phyloP scores from a whole-genome alignment of 169 alveolate genomes.

The Babesia ovis region DNA sequence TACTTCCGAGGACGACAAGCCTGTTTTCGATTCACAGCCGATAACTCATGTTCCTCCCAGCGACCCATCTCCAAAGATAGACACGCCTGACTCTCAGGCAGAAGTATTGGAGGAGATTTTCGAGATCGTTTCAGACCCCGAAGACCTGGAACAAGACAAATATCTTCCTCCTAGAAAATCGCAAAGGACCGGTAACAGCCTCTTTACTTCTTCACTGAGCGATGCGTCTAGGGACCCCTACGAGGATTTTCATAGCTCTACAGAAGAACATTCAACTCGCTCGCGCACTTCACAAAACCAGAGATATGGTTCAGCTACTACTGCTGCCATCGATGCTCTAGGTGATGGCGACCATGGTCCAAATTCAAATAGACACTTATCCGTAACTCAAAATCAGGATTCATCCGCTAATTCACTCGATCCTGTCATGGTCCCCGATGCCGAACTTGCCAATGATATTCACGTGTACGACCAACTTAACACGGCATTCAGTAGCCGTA shows the following conservation, averaged over 20 bases:
- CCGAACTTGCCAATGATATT: background rate
- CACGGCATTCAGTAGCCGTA: constrained; percentile 66
- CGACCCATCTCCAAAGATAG: background rate
- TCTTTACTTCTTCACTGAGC: too few relatives aligned
- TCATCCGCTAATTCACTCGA: background rate
- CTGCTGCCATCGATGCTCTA: background rate
- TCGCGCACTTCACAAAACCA: too few relatives aligned
- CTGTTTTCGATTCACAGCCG: background rate
- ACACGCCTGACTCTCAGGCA: constrained; percentile 1
- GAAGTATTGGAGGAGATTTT: constrained; percentile 22
- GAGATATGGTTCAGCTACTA: too few relatives aligned
- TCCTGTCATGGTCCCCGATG: background rate
- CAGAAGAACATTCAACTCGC: too few relatives aligned
- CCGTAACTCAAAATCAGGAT: background rate
- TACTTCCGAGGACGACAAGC: too few relatives aligned
- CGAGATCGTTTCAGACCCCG: constrained; percentile 30
- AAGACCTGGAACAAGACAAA: too few relatives aligned
- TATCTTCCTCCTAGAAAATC: too few relatives aligned
- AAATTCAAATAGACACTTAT: too few relatives aligned
- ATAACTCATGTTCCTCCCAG: background rate
- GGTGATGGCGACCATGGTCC: background rate
- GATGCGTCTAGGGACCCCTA: too few relatives aligned
- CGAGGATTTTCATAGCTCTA: too few relatives aligned
- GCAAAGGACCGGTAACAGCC: too few relatives aligned
- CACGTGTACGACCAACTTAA: constrained; percentile 65